phyloP scores from a whole-genome alignment of 192 early-diverging fungal genomes.

The Cetraspora pellucida region DNA sequence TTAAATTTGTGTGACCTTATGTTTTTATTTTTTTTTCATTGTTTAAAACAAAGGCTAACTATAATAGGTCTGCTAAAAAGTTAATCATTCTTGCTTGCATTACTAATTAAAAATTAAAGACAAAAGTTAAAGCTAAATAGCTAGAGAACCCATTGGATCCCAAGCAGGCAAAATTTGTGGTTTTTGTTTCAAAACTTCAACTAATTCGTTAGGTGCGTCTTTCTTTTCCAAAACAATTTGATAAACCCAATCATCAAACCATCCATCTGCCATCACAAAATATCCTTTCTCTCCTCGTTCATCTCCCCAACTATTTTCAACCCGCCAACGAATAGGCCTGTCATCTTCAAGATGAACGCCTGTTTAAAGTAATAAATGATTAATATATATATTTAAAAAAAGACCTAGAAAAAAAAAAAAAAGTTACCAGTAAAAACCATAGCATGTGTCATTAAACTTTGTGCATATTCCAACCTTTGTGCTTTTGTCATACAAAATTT shows the following conservation, averaged over 20 bases:
- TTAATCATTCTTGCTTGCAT: no score
- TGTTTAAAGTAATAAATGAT: neutral
- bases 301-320: constrained; percentile 76
- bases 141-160: constrained; percentile 78
- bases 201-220: constrained; percentile 58
- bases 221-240: constrained; percentile 75
- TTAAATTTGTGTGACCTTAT: no score
- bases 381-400: neutral
- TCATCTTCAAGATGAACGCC: constrained; percentile 68
- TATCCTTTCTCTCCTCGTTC: constrained; percentile 72
- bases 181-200: constrained; percentile 64
- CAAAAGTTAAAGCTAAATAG: constrained; percentile 29
- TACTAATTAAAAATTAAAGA: neutral
- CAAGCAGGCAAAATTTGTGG: constrained; percentile 72
- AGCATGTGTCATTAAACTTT: constrained; percentile 78
- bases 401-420: neutral
- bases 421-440: constrained; percentile 70
- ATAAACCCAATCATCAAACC: constrained; percentile 81
- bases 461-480: constrained; percentile 69
- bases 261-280: constrained; percentile 74
- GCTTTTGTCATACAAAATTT: constrained; percentile 63
- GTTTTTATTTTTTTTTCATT: no score
- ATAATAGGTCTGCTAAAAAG: no score
- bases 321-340: constrained; percentile 70
- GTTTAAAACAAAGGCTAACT: no score